Evolutionary conservation across 2,329 filamentous ascomycete genomes (phyloP).

Genomic region (Colletotrichum sp.): DNA sequence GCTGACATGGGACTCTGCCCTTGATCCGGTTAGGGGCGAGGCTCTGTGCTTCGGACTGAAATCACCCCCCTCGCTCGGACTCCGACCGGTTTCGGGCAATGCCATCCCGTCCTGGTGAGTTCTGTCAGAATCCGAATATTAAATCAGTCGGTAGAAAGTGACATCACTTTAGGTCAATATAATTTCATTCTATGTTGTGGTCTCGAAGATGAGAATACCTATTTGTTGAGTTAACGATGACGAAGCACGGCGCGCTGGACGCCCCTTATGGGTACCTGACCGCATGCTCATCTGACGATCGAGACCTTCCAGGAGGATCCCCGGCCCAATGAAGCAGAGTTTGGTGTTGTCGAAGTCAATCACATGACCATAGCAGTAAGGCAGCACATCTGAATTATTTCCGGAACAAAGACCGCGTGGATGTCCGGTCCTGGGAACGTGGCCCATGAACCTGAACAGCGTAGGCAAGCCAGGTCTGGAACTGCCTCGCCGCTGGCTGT

Average conservation of each 20-base stretch:
- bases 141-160: neutral
- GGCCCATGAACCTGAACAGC: neutral
- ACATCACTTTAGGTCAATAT: neutral
- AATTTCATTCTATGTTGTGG: neutral
- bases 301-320: neutral
- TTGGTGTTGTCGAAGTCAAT: neutral
- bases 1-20: neutral
- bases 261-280: neutral
- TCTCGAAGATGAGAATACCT: neutral
- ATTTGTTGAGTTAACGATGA: neutral
- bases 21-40: neutral
- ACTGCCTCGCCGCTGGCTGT: neutral
- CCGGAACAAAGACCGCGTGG: neutral
- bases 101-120: neutral
- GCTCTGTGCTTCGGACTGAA: neutral
- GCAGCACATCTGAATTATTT: neutral
- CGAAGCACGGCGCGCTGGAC: neutral
- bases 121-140: neutral
- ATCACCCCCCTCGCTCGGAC: neutral
- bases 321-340: neutral
- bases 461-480: neutral
- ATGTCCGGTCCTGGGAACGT: accelerated
- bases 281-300: neutral
- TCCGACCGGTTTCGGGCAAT: neutral
- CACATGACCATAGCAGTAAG: neutral